A percentile compares a stretch with the other conserved stretches of the same genome.
phyloP scores from a whole-genome alignment of 2,329 filamentous ascomycete species.

The Xylaria sp. region DNA sequence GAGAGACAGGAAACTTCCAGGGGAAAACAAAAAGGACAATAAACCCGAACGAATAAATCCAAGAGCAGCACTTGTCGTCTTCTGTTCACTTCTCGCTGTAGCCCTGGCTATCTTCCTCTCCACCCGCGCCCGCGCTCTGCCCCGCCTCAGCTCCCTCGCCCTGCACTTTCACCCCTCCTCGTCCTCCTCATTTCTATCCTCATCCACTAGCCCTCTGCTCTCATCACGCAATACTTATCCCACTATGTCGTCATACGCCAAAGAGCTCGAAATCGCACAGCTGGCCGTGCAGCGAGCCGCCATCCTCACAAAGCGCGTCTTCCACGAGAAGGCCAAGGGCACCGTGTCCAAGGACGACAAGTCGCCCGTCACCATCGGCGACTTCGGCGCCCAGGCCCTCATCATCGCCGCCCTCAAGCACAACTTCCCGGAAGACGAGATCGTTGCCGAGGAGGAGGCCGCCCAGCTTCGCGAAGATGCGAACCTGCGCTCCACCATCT shows the following conservation, averaged over 20 bases:
- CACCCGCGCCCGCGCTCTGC: constrained; percentile 44
- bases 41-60: constrained; percentile 21
- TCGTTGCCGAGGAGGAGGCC: constrained; percentile 96
- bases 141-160: constrained; percentile 48
- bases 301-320: constrained; percentile 80
- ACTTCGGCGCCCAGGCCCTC: constrained; percentile 96
- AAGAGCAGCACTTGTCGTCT: constrained; percentile 28
- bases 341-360: constrained; percentile 95
- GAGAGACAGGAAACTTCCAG: constrained; percentile 33
- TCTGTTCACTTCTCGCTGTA: constrained; percentile 43
- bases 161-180: constrained; percentile 42
- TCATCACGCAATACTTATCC: constrained; percentile 37
- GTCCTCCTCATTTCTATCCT: not conserved
- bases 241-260: constrained; percentile 64
- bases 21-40: constrained; percentile 13
- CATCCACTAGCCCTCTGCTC: constrained; percentile 17
- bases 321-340: constrained; percentile 91
- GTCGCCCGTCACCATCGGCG: constrained; percentile 96
- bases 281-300: constrained; percentile 80
- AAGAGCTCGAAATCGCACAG: constrained; percentile 77
- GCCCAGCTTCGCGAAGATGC: constrained; percentile 78
- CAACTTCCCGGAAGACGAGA: constrained; percentile 89
- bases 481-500: constrained; percentile 79
- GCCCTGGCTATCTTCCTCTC: constrained; percentile 47
- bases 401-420: constrained; percentile 91